Base-by-base conservation (phyloP, 1,284 basidiomycete species). In the Ustilago bromivora region DNA sequence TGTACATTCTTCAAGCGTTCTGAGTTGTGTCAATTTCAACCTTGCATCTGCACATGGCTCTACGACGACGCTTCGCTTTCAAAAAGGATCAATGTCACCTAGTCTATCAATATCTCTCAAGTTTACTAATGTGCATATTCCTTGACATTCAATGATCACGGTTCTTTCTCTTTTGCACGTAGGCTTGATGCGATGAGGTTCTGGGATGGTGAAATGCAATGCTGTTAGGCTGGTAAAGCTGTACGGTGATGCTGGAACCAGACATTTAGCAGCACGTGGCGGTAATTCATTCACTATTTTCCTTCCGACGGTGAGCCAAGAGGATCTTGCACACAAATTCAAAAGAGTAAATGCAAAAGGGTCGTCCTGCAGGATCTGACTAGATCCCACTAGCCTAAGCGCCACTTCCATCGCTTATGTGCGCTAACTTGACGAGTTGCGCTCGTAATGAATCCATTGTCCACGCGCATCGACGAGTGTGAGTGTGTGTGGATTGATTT, bases 1-100 rank as follows among this genome's bases (percentile, higher is more conserved):
- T 51, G 46, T 59, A 38, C 38, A 19, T 19, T 61, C 38, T 67
- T 66, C 13, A 70, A 36, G 32, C 64, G 61, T 36, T 67, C 64
- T 31, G 67, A 68, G 23, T 58, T 58, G 62, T 71, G 23, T 28
- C 28, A 5, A 5, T 31, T n/a, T 23, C 57, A 32, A 53, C n/a
- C 23, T 51, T 9, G 7, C 49, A 46, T 36, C 40, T 46, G n/a
- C 43, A 19, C n/a, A 19, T 46, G 19, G 43, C 43, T 46, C n/a
- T 19, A 46, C 8, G 8, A 19, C 43, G 43, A 46, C n/a, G n/a
- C 43, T 46, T 43, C 6, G 36, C 41, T 40, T 40, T 13, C 13
- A 28, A 28, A 28, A 28, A 28, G 23, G 23, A 28, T 28, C 23
- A 28, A 28, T 41, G 54, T 41, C 36, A 56, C 19, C 54, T 6